Percentiles rank a stretch among this genome's conserved stretches.
Conservation (phyloP, 2,329 filamentous ascomycete genomes). For the Hymenoscyphus albidus region DNA sequence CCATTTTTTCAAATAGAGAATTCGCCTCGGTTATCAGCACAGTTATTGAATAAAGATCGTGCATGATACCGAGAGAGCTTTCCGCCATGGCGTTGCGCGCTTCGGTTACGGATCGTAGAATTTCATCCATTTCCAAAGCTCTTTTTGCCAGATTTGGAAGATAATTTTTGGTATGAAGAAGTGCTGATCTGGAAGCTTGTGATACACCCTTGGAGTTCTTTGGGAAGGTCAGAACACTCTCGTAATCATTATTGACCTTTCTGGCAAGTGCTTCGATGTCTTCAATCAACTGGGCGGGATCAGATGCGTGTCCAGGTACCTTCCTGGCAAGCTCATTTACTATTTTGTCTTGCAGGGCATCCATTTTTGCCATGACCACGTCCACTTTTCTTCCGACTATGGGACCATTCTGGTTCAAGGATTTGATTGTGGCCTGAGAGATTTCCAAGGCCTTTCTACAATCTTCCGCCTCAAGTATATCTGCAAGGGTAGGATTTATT, state of each 20-base stretch:
- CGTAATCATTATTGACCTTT: slow-evolving; percentile 84
- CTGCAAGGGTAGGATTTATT: slow-evolving; percentile 59
- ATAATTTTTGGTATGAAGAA: slow-evolving; percentile 58
- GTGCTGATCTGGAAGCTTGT: slow-evolving; percentile 61
- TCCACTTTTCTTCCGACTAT: slow-evolving; percentile 59
- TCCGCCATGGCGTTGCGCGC: slow-evolving; percentile 65
- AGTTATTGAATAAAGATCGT: slow-evolving; percentile 75
- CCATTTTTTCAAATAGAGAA: slow-evolving; percentile 65
- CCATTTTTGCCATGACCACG: slow-evolving; percentile 58
- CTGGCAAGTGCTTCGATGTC: slow-evolving; percentile 83
- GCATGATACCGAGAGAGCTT: slow-evolving; percentile 71
- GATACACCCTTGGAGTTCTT: slow-evolving; percentile 62
- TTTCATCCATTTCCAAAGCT: slow-evolving; percentile 57
- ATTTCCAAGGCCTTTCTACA: slow-evolving; percentile 68
- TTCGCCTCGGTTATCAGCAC: slow-evolving; percentile 70
- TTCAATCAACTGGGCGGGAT: slow-evolving; percentile 66
- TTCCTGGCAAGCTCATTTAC: slow-evolving; percentile 55
- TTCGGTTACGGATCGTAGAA: slow-evolving; percentile 56
- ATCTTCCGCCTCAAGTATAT: slow-evolving; percentile 71
- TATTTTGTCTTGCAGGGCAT: slow-evolving; percentile 59
- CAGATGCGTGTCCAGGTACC: slow-evolving; percentile 54
- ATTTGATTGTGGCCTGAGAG: slow-evolving; percentile 53
- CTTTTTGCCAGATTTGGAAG: slow-evolving; percentile 56
- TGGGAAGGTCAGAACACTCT: slow-evolving; percentile 67
- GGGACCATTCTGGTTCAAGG: slow-evolving; percentile 56